Evolutionary conservation across 2,329 filamentous ascomycete species (phyloP).

Genomic region (Pseudopithomyces maydicus): DNA sequence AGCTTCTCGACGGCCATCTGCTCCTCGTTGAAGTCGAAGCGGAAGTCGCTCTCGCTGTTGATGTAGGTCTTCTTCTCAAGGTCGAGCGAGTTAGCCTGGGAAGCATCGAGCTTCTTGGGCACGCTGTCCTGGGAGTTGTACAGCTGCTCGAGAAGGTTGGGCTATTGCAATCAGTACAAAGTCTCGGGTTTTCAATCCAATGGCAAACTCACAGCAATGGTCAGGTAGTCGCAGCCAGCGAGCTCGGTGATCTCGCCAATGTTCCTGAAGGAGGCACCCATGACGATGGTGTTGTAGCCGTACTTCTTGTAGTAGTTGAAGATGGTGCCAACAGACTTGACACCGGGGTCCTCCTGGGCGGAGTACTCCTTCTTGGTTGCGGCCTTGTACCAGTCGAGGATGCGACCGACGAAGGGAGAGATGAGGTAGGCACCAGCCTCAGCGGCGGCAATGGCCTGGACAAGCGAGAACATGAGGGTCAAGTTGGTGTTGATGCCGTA

Average conservation of each 20-base stretch:
- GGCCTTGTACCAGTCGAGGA: slow-evolving; percentile 99
- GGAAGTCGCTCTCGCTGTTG: slow-evolving; percentile 86
- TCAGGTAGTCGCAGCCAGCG: slow-evolving; percentile 97
- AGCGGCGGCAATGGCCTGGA: slow-evolving; percentile 93
- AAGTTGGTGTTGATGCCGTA: slow-evolving; percentile 98
- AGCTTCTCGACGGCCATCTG: slow-evolving; percentile 99
- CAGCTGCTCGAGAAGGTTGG: slow-evolving; percentile 91
- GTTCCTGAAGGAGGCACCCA: slow-evolving; percentile 99
- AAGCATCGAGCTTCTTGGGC: slow-evolving; percentile 88
- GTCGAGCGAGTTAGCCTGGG: slow-evolving; percentile 68
- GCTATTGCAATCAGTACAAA: slow-evolving; percentile 56
- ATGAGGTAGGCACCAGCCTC: slow-evolving; percentile 97
- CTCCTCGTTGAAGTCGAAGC: slow-evolving; percentile 99
- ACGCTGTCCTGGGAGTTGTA: slow-evolving; percentile 81
- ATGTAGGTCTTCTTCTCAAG: slow-evolving; percentile 92
- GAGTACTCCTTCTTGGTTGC: slow-evolving; percentile 90
- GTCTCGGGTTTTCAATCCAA: background rate
- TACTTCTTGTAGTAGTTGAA: slow-evolving; percentile 99
- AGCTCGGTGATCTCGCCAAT: slow-evolving; percentile 96
- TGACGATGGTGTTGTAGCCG: slow-evolving; percentile 99
- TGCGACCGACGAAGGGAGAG: slow-evolving; percentile 98
- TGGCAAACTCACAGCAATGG: slow-evolving; percentile 76
- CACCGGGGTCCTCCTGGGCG: slow-evolving; percentile 91
- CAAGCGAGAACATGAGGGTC: slow-evolving; percentile 96
- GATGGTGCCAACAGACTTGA: slow-evolving; percentile 89